Evolutionary conservation across 805 yeast species (phyloP).

Genomic region (Debaryomyces maramus): DNA sequence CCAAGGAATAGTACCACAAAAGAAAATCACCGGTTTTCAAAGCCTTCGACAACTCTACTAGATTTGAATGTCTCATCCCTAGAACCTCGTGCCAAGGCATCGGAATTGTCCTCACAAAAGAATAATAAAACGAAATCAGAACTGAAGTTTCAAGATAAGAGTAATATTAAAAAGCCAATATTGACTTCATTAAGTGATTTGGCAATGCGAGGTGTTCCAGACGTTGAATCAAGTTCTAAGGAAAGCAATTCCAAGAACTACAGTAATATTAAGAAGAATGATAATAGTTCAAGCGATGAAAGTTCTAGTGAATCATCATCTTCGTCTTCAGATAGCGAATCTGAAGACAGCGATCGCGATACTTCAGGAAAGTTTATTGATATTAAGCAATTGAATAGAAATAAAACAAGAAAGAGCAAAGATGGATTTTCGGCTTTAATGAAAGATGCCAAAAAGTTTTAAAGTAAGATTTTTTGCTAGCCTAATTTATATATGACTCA

Average conservation of each 20-base stretch:
- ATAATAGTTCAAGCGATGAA: slow-evolving; percentile 12
- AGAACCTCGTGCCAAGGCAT: too few species aligned
- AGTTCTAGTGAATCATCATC: slow-evolving; percentile 6
- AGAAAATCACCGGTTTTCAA: neutral
- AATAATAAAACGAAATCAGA: neutral
- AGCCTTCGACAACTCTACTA: neutral
- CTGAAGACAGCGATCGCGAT: slow-evolving; percentile 11
- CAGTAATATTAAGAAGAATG: slow-evolving; percentile 1
- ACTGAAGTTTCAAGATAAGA: neutral
- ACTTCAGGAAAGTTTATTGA: slow-evolving; percentile 22
- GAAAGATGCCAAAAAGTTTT: slow-evolving; percentile 24
- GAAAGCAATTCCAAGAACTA: slow-evolving; percentile 26
- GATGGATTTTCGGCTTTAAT: slow-evolving; percentile 32
- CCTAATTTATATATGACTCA: too few species aligned
- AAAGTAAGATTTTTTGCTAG: too few species aligned
- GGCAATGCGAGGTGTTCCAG: slow-evolving; percentile 67
- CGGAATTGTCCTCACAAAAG: neutral
- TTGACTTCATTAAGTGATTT: slow-evolving; percentile 56
- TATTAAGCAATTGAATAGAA: slow-evolving; percentile 20
- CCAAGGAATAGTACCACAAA: neutral
- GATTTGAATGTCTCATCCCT: too few species aligned
- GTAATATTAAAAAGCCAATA: slow-evolving; percentile 32
- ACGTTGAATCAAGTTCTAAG: slow-evolving; percentile 33
- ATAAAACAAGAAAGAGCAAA: slow-evolving; percentile 21
- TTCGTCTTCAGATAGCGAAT: slow-evolving; percentile 13